These are phyloP conservation scores for Pseudozyma thailandica DNA, from an alignment of 1,284 basidiomycete species.

Conservation along the genomic window DNA sequence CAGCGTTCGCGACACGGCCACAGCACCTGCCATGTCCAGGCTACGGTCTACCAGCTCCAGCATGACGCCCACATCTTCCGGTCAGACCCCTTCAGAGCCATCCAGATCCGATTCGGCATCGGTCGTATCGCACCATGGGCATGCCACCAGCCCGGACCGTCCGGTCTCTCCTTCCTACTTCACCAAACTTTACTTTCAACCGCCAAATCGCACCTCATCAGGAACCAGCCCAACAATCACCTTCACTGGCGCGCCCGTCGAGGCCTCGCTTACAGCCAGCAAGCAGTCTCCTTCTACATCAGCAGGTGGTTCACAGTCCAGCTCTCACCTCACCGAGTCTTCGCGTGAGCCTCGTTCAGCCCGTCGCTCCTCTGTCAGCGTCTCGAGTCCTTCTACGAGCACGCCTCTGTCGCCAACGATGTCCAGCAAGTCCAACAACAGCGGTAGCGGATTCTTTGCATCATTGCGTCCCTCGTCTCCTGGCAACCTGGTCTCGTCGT, in stretches of 20 bases:
- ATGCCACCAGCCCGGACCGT: slow-evolving; percentile 29
- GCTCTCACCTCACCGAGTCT: slow-evolving; percentile 10
- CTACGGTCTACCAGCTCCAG: slow-evolving; percentile 22
- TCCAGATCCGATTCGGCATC: slow-evolving; percentile 20
- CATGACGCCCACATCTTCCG: slow-evolving; percentile 3
- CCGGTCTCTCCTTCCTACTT: slow-evolving; percentile 46
- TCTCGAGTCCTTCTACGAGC: slow-evolving; percentile 8
- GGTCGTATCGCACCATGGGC: slow-evolving; percentile 25
- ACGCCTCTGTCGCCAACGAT: slow-evolving; percentile 34
- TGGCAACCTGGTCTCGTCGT: slow-evolving; percentile 13
- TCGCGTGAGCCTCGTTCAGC: slow-evolving; percentile 1
- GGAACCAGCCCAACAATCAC: slow-evolving; percentile 46
- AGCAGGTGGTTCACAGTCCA: slow-evolving; percentile 8
- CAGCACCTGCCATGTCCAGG: slow-evolving; percentile 12
- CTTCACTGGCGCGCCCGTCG: slow-evolving; percentile 37
- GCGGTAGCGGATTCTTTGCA: slow-evolving; percentile 43
- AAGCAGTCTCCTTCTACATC: slow-evolving; percentile 4
- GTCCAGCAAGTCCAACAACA: slow-evolving; percentile 16
- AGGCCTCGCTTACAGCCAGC: slow-evolving; percentile 11
- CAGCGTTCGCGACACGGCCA: slow-evolving; percentile 1
- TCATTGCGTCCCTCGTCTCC: slow-evolving; percentile 49
- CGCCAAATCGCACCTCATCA: slow-evolving; percentile 22
- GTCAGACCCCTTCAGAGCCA: slow-evolving; percentile 20
- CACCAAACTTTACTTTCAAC: slow-evolving; percentile 39
- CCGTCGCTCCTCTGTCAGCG: slow-evolving; percentile 23